Evolutionary conservation across 2,329 filamentous ascomycete species (phyloP), one percentile per base, ranked within the genome.

Genomic region (Septoria petroselini): DNA sequence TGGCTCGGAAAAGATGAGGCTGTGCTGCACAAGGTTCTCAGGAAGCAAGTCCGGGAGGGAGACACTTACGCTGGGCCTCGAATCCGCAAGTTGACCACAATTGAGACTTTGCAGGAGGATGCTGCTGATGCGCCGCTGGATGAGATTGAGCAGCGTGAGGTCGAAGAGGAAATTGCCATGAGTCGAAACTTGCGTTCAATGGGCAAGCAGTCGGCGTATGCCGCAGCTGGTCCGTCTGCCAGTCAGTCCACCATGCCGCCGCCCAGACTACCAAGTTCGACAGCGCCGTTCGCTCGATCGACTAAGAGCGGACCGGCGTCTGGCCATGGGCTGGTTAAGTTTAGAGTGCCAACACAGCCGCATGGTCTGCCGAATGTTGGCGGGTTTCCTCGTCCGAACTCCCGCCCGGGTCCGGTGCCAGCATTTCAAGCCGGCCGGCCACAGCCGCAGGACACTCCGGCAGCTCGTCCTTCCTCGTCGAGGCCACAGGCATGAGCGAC

Each of bases 141-240:
- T 8, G 63, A 58, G 11, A 60, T 65, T 27, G 67, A 69, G 48
- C 41, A 56, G 35, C 49, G 41, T 7, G 60, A 64, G 35, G 63
- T 66, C 3, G 52, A 63, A 25, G 54, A 57, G 14, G 62, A 65
- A 57, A 67, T 84, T 80, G 41, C 44, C 4, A 18, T 27, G 40
- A 40, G 45, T 14, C 81, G 81, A 4, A 41, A 41, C 5, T 19
- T 31, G 14, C 41, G 65, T 83, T 68, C 62, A 80, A 73, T 40
- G 81, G 81, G 60, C 76, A 77, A 57, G 80, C 80, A 52, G 80
- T 81, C 68, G 77, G 78, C 79, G 79, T 96, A 62, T 86, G 90
- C 40, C 31, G 40, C 40, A 30, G 23, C 23, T 15, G 43, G 42
- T 21, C 23, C 60, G 94, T 82, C 52, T 87, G 82, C 74, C 4